Evolutionary conservation across 768 basidiomycete genomes (phyloP), one percentile per base, ranked within the genome.

Genomic region (Hortiboletus campestris): DNA sequence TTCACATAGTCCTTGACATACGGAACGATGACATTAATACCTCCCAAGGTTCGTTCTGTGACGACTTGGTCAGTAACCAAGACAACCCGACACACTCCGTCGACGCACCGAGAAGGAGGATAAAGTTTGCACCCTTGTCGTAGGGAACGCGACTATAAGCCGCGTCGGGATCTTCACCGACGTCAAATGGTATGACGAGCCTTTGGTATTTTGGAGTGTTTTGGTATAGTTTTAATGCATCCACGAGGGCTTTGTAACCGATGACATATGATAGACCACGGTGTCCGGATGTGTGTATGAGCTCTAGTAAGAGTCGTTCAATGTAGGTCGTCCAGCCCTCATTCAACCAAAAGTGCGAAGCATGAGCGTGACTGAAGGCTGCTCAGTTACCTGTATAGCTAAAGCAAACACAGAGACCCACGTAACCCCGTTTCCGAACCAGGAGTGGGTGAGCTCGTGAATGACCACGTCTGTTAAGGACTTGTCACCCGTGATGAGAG

Each of bases 261-360:
- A 89, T 86, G 56, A 91, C 75, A 70, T 80, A 96, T 9, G 84
- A 83, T 65, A 98, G 89, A 17, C 84, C 92, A 46, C 94, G 85
- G 47, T 86, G 83, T 2, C 85, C 84, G 12, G 88, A 81, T 1
- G 87, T 82, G 67, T 91, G 84, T 11, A 94, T 75, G 43, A 78
- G 73, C 59, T 85, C 79, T 46, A 84, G 84, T 43, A 96, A 75
- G 9, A 96, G 75, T 20, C 94, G 85, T 68, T 98, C 96, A 31
- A 91, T 86, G 66, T 95, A 98, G 0, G 90, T 93, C 36, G 96
- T 98, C 89, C 91, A 96, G 28, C 94, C 89, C 75, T 95, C 90
- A 65, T 94, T 94, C 42, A 94, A 80, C 89, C 91, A 93, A 72
- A 91, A 93, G 71, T 91, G 88, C 1, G 83, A 81, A 0, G 89